A percentile compares a stretch with the other conserved stretches of the same genome.
These are phyloP conservation scores for Euryodendron excelsum DNA, from an alignment of 148 eudicot species.

Conservation along the genomic window DNA sequence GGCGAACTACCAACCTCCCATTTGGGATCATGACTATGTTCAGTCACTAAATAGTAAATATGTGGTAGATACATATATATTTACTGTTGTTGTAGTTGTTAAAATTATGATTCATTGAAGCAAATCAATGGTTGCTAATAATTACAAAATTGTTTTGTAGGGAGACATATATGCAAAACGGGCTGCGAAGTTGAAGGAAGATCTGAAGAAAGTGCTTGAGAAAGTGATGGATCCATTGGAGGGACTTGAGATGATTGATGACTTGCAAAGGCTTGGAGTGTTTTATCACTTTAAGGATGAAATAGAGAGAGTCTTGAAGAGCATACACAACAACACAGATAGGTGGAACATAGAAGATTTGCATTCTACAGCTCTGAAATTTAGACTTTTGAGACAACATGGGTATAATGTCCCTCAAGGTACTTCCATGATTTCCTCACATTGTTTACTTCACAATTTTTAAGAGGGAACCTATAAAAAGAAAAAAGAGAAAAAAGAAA, in stretches of 20 bases:
- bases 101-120: too few relatives aligned
- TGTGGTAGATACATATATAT: neutral
- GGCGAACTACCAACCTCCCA: neutral
- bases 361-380: slow-evolving; percentile 14
- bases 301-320: slow-evolving; percentile 12
- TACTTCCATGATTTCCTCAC: neutral
- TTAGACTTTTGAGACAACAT: slow-evolving; percentile 35
- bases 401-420: slow-evolving; percentile 24
- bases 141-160: neutral
- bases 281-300: slow-evolving; percentile 24
- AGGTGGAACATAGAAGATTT: slow-evolving; percentile 7
- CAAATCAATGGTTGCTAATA: too few relatives aligned
- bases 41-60: neutral
- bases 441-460: neutral
- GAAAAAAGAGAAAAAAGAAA: neutral
- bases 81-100: too few relatives aligned
- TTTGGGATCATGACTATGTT: neutral
- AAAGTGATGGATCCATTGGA: neutral
- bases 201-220: neutral
- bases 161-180: neutral
- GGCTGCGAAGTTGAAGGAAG: neutral
- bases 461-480: neutral
- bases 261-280: slow-evolving; percentile 25
- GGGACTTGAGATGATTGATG: slow-evolving; percentile 24
- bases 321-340: neutral